Percentiles rank a stretch among this genome's conserved stretches.
Evolutionary conservation across 2,329 filamentous ascomycete genomes (phyloP).

Genomic region (Diaporthe eres): DNA sequence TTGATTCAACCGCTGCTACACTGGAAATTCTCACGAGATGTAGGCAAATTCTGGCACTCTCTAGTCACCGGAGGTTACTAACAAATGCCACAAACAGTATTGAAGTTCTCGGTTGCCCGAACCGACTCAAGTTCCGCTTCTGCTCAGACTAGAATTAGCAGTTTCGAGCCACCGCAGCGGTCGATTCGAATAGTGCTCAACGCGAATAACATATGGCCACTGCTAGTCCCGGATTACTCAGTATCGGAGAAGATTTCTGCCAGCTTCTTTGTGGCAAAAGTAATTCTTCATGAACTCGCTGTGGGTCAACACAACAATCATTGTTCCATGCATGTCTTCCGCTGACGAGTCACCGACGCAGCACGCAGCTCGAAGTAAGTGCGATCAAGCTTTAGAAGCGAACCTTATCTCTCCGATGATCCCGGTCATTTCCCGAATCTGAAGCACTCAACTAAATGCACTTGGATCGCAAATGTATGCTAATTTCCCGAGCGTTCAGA

Average conservation of each 20-base stretch:
- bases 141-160: neutral
- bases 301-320: neutral
- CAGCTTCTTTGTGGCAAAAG: neutral
- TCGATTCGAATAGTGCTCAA: neutral
- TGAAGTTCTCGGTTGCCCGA: neutral
- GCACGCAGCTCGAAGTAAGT: conserved; percentile 9
- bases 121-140: neutral
- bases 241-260: neutral
- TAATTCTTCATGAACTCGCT: neutral
- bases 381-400: neutral
- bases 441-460: neutral
- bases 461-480: neutral
- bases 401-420: no score
- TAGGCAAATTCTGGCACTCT: neutral
- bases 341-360: neutral
- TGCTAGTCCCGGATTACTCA: neutral
- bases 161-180: neutral
- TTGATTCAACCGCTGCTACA: neutral
- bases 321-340: neutral
- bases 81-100: neutral
- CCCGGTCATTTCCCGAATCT: neutral
- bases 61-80: neutral
- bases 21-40: neutral
- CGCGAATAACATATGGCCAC: neutral
- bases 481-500: neutral